Conservation (phyloP, 306 rosid species). For the Geum urbanum region DNA sequence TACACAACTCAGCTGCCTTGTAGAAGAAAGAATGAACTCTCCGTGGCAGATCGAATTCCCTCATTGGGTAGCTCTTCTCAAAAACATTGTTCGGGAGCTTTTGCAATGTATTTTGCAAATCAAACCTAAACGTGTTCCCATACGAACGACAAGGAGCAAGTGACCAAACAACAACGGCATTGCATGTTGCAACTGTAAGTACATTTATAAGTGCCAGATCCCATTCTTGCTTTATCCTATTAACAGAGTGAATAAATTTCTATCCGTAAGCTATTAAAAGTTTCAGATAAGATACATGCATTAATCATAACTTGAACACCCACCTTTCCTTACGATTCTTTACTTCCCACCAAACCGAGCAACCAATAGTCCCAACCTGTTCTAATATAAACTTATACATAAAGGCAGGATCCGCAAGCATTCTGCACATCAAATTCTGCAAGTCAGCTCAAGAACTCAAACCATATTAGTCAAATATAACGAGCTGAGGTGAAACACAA, state of each 20-base stretch:
- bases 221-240: constrained; percentile 97
- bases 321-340: constrained; percentile 88
- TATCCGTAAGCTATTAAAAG: constrained; percentile 21
- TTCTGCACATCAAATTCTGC: constrained; percentile 48
- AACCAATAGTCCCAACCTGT: constrained; percentile 78
- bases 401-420: constrained; percentile 97
- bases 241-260: constrained; percentile 23
- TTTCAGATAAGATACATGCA: constrained; percentile 18
- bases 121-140: constrained; percentile 87
- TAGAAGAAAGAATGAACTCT: constrained; percentile 82
- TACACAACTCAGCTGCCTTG: constrained; percentile 98
- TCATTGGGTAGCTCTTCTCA: constrained; percentile 86
- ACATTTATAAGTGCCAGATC: constrained; percentile 92
- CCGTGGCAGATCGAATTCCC: constrained; percentile 90
- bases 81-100: constrained; percentile 97
- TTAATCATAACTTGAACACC: constrained; percentile 12
- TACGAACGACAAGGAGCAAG: constrained; percentile 98
- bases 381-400: constrained; percentile 75
- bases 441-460: constrained; percentile 11
- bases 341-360: constrained; percentile 88
- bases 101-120: constrained; percentile 94
- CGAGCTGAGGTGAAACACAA: neutral
- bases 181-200: constrained; percentile 91
- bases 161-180: constrained; percentile 95
- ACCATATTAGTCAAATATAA: constrained; percentile 3